A percentile compares a stretch with the other conserved stretches of the same genome.
Conservation (phyloP, 2,329 filamentous ascomycete species). For the Apiospora marii region DNA sequence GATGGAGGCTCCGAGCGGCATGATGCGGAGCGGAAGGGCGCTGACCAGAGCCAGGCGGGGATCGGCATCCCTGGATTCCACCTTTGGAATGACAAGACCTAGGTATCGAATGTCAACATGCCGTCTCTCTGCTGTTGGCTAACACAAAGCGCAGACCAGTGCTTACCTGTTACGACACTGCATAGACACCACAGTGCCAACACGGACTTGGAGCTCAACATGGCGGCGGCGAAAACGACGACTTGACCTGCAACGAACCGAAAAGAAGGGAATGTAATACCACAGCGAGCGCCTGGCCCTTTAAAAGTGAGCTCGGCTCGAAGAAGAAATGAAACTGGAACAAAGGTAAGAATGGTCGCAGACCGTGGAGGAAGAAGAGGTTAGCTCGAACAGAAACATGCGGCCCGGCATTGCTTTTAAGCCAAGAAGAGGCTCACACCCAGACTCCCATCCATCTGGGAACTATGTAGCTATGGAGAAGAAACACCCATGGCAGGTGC, state of each 20-base stretch:
- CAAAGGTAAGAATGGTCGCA: conserved; percentile 9
- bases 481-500: conserved; percentile 6
- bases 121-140: not conserved
- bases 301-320: conserved; percentile 9
- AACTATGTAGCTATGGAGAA: conserved; percentile 3
- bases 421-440: not conserved
- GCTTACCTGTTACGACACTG: conserved; percentile 16
- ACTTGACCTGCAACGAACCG: not conserved
- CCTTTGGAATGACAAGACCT: conserved; percentile 20
- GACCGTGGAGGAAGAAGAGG: conserved; percentile 11
- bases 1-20: conserved; percentile 50
- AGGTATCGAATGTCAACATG: not conserved
- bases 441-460: not conserved
- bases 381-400: not conserved
- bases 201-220: conserved; percentile 20
- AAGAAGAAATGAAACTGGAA: conserved; percentile 5
- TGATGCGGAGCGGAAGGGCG: conserved; percentile 41
- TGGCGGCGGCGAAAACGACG: not conserved
- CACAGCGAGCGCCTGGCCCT: conserved; percentile 22
- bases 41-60: conserved; percentile 29
- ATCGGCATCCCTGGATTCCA: conserved; percentile 6
- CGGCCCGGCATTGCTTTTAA: conserved; percentile 18
- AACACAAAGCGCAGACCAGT: not conserved
- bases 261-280: not conserved
- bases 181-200: conserved; percentile 11